Conservation (phyloP, 345 rosid genomes). For the Boechera retrofracta region DNA sequence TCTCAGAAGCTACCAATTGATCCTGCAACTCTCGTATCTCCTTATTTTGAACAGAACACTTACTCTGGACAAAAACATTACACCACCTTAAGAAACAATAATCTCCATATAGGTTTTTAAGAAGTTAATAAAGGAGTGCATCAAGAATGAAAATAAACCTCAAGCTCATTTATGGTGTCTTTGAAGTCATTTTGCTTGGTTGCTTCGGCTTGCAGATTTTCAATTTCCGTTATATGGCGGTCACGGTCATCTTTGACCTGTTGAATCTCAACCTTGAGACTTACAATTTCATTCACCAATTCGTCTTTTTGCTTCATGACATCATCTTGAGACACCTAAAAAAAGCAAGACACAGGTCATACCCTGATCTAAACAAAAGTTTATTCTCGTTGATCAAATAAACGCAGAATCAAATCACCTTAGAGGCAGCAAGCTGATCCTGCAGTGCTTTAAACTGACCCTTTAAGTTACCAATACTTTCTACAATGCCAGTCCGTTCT, state of each 20-base stretch:
- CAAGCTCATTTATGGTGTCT: slow-evolving; percentile 69
- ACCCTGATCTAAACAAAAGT: neutral
- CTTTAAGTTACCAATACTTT: slow-evolving; percentile 71
- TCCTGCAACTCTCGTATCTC: slow-evolving; percentile 73
- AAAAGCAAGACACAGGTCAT: slow-evolving; percentile 23
- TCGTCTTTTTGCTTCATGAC: slow-evolving; percentile 72
- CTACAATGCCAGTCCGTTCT: slow-evolving; percentile 79
- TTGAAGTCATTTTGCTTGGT: slow-evolving; percentile 70
- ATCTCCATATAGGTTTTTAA: neutral
- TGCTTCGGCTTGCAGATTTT: slow-evolving; percentile 59
- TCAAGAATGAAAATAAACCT: slow-evolving; percentile 55
- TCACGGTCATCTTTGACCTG: slow-evolving; percentile 78
- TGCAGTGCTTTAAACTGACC: slow-evolving; percentile 77
- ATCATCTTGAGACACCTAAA: slow-evolving; percentile 82
- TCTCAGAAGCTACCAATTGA: slow-evolving; percentile 70
- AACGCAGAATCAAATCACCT: slow-evolving; percentile 59
- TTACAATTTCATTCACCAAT: slow-evolving; percentile 68
- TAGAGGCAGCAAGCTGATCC: slow-evolving; percentile 74
- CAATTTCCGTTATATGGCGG: slow-evolving; percentile 55
- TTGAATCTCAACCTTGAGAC: slow-evolving; percentile 70
- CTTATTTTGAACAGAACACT: slow-evolving; percentile 66
- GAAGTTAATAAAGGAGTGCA: neutral
- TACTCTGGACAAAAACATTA: slow-evolving; percentile 55
- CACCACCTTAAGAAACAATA: slow-evolving; percentile 24
- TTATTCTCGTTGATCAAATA: slow-evolving; percentile 29